Evolutionary conservation across 352 stramenopile species (phyloP), one percentile per base, ranked within the genome.

Genomic region (Globisporangium emineosum): DNA sequence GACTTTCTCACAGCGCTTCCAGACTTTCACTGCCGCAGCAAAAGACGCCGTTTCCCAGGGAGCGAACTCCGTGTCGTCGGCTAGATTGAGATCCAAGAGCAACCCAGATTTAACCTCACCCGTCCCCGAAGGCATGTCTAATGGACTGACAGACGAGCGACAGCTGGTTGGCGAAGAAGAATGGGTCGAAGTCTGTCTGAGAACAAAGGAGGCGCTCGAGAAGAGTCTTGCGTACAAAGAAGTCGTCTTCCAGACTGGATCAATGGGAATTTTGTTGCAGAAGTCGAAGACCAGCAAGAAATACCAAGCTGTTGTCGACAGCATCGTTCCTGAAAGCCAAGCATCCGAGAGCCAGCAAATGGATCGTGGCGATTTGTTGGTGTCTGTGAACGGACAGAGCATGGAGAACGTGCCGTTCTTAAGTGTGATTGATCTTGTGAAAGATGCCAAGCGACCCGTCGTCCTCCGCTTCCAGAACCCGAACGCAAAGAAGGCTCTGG

Each of bases 241-340:
- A 32, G 84, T 96, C 3, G 71, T 88, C 3, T 83, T 96, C 50
- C 73, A 93, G 45, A 33, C 56, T 25, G 88, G 84, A 1, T 81
- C 86, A 12, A 80, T 94, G 21, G 88, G 88, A 1, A 92, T 96
- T 43, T 54, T 93, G 29, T 89, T 96, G 43, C 83, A 94, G 50
- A 88, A 86, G 51, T 83, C 86, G 13, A 73, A 72, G 42, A 74
- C 63, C 2, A 86, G 79, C 37, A 90, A 86, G 56, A 83, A 77
- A 58, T 94, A 82, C 45, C 74, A 87, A 55, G 83, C 84, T 4
- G 73, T 91, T 0, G 86, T 96, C 6, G 88, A 96, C 60, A 94
- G 81, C 33, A 76, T 96, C 23, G 82, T 94, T 27, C 81, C 86
- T 0, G 82, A 89, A 12, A 93, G 86, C 47, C 86, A 94, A 70